Evolutionary conservation across 2,329 filamentous ascomycete genomes (phyloP), one percentile per base, ranked within the genome.

Genomic region (Beauveria sp.): DNA sequence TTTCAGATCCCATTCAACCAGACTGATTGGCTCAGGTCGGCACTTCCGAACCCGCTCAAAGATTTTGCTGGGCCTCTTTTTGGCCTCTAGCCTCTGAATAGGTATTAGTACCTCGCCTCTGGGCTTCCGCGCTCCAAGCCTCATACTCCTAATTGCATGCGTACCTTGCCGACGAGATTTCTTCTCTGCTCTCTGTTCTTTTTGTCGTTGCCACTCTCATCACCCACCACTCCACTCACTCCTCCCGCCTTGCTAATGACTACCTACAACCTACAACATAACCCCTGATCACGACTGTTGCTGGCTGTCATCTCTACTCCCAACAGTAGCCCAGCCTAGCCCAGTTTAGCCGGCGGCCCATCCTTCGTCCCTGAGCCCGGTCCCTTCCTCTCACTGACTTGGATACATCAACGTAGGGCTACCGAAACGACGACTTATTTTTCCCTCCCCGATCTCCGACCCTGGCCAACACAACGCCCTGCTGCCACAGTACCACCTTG

Each of bases 361-460:
- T 16, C 52, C 38, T 31, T 26, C n/a, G 46, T 58, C 45, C 55
- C 45, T 58, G 46, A 59, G 31, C 56, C 22, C 3, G 34, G 46
- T 22, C 42, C 34, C 46, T 59, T 43, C 18, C 46, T 59, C 24
- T 46, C 46, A 14, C n/a, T 49, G 42, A 42, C 18, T 48, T 48
- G 54, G 38, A 26, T 34, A 57, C 40, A 57, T 57, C 34, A 57
- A 57, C 45, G 20, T 57, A 57, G 49, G 54, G 54, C 54, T 49
- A 18, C 54, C 14, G 5, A 28, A 40, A 57, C 43, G 28, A 57
- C 54, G 54, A 45, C 54, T 54, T 42, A 43, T 54, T 51, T 51
- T 38, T 52, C 46, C 56, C n/a, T 22, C 52, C 45, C 22, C 46
- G 45, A 49, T 59, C 46, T 42, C 46, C 46, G 20, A 26, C 43